A percentile compares a stretch with the other conserved stretches of the same genome.
Evolutionary conservation across 2,329 filamentous ascomycete genomes (phyloP).

Genomic region (Botrytis cinerea): DNA sequence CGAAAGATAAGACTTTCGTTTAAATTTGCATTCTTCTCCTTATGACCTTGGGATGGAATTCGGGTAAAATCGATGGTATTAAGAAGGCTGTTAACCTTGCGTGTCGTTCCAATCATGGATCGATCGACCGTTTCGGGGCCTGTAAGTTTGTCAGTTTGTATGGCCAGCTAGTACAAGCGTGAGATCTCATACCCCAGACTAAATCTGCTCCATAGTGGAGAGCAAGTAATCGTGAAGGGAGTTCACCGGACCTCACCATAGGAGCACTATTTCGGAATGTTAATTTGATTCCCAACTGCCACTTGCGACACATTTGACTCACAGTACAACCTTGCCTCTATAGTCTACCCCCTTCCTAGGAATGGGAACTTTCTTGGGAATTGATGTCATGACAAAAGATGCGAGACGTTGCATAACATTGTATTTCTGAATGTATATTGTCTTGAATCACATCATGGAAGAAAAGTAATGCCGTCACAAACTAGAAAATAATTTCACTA

Average conservation of each 20-base stretch:
- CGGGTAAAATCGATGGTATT: slow-evolving; percentile 85
- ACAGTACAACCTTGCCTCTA: slow-evolving; percentile 84
- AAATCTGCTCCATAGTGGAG: slow-evolving; percentile 95
- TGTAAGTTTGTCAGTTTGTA: slow-evolving; percentile 41
- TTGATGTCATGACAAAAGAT: slow-evolving; percentile 59
- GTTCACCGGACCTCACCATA: slow-evolving; percentile 97
- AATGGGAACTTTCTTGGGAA: slow-evolving; percentile 73
- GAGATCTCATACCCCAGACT: slow-evolving; percentile 73
- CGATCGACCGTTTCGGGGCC: slow-evolving; percentile 93
- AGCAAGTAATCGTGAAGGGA: slow-evolving; percentile 84
- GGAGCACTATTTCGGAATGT: slow-evolving; percentile 57
- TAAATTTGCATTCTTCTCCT: slow-evolving; percentile 55
- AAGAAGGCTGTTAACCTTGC: slow-evolving; percentile 73
- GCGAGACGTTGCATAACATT: slow-evolving; percentile 43
- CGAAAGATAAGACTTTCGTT: slow-evolving; percentile 77
- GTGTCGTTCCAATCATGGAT: slow-evolving; percentile 83
- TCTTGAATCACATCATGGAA: background rate
- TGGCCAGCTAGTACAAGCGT: slow-evolving; percentile 23
- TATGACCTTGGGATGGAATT: slow-evolving; percentile 67
- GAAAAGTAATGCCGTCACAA: background rate
- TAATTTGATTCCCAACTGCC: background rate
- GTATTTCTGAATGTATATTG: slow-evolving; percentile 4
- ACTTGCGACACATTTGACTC: background rate
- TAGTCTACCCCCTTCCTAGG: slow-evolving; percentile 90
- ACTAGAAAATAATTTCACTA: slow-evolving; percentile 13